A percentile compares a stretch with the other conserved stretches of the same genome.
Conservation (phyloP, 306 rosid genomes). For the Medicago lupulina region DNA sequence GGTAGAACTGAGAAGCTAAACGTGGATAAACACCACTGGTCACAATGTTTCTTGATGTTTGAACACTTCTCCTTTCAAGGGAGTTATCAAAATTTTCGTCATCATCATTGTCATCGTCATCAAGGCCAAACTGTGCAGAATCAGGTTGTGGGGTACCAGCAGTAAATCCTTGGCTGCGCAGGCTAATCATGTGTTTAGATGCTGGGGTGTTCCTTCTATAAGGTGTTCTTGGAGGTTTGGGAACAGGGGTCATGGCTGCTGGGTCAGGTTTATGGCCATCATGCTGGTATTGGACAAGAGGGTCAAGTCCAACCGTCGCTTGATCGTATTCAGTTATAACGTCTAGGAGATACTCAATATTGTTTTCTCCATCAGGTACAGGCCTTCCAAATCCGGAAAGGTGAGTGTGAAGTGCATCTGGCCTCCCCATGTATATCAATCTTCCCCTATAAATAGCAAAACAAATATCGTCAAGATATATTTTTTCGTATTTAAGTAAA, state of each 20-base stretch:
- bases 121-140: slow-evolving; percentile 48
- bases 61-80: slow-evolving; percentile 64
- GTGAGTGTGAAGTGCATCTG: slow-evolving; percentile 59
- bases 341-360: slow-evolving; percentile 82
- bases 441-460: slow-evolving; percentile 66
- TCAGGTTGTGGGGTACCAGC: slow-evolving; percentile 52
- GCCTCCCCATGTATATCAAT: slow-evolving; percentile 77
- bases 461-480: slow-evolving; percentile 26
- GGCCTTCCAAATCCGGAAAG: slow-evolving; percentile 84
- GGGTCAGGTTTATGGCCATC: slow-evolving; percentile 75
- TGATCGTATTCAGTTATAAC: slow-evolving; percentile 85
- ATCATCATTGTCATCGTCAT: slow-evolving; percentile 49
- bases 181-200: slow-evolving; percentile 62
- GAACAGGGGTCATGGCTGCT: slow-evolving; percentile 60
- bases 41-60: slow-evolving; percentile 52
- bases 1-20: slow-evolving; percentile 85
- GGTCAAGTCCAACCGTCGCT: slow-evolving; percentile 80
- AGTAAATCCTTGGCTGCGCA: slow-evolving; percentile 63
- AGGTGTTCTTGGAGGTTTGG: slow-evolving; percentile 55
- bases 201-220: slow-evolving; percentile 49
- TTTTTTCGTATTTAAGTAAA: slow-evolving; percentile 17
- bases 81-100: slow-evolving; percentile 72
- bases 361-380: slow-evolving; percentile 79
- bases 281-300: slow-evolving; percentile 66
- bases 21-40: slow-evolving; percentile 66